Conservation (phyloP, 2,329 filamentous ascomycete genomes). For the Escovopsis sp. region DNA sequence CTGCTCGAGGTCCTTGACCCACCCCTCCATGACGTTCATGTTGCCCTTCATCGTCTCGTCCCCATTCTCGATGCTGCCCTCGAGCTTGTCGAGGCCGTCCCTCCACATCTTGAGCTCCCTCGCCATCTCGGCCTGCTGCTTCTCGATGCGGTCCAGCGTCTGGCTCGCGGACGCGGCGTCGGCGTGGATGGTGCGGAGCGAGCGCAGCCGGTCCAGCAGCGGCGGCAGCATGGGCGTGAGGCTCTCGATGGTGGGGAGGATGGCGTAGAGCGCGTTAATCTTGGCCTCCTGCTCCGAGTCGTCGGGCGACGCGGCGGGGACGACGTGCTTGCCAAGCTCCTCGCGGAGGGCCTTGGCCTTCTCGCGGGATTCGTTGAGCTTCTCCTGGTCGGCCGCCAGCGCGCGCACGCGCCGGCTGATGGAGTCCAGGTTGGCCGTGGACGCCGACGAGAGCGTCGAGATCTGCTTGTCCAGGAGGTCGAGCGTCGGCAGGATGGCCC, state of each 20-base stretch:
- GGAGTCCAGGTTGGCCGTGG: slow-evolving; percentile 55
- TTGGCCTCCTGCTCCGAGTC: slow-evolving; percentile 64
- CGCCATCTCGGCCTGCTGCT: slow-evolving; percentile 66
- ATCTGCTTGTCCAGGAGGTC: slow-evolving; percentile 71
- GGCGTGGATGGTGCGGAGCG: slow-evolving; percentile 68
- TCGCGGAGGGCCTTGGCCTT: slow-evolving; percentile 48
- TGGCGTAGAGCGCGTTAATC: slow-evolving; percentile 81
- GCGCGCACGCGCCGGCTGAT: slow-evolving; percentile 54
- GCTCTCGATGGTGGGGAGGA: slow-evolving; percentile 74
- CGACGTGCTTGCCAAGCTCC: slow-evolving; percentile 32
- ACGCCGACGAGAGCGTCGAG: slow-evolving; percentile 56
- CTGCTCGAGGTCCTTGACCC: slow-evolving; percentile 75
- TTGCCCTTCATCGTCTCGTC: slow-evolving; percentile 61
- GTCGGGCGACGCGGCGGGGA: slow-evolving; percentile 24
- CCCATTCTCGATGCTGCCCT: slow-evolving; percentile 55
- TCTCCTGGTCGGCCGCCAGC: slow-evolving; percentile 58
- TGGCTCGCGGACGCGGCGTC: slow-evolving; percentile 72
- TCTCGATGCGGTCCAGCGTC: slow-evolving; percentile 62
- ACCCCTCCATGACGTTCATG: slow-evolving; percentile 69
- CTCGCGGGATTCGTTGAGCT: slow-evolving; percentile 48
- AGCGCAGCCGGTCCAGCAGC: slow-evolving; percentile 71
- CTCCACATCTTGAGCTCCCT: slow-evolving; percentile 76
- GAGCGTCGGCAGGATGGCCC: slow-evolving; percentile 69
- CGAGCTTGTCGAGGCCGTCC: slow-evolving; percentile 64
- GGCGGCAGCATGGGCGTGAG: slow-evolving; percentile 73